Percentiles rank a stretch among this genome's conserved stretches.
phyloP scores from a whole-genome alignment of 805 yeast genomes.

The Wickerhamomyces ciferrii region DNA sequence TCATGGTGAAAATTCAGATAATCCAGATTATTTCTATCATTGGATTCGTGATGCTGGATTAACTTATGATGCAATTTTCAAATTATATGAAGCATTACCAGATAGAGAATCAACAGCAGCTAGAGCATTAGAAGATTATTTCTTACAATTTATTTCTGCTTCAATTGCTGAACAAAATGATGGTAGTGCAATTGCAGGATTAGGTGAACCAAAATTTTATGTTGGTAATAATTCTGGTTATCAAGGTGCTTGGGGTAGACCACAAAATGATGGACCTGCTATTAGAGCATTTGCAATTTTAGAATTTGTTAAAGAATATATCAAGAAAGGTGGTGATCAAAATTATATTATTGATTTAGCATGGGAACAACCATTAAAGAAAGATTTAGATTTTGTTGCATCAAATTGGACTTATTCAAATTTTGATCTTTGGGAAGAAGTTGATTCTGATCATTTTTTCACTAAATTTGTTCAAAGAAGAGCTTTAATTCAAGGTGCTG shows the following conservation, averaged over 20 bases:
- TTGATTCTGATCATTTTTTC: conserved; percentile 57
- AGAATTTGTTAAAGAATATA: conserved; percentile 13
- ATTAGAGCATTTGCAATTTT: conserved; percentile 54
- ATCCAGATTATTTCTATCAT: conserved; percentile 65
- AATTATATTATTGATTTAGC: conserved; percentile 34
- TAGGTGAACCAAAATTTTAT: conserved; percentile 76
- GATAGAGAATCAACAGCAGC: neutral
- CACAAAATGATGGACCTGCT: conserved; percentile 80
- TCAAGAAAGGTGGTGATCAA: conserved; percentile 1
- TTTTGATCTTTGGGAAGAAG: conserved; percentile 79
- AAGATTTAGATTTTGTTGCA: conserved; percentile 54
- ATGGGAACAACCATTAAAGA: conserved; percentile 25
- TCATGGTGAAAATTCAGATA: conserved; percentile 14
- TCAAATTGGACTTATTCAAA: conserved; percentile 48
- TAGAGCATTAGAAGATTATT: neutral
- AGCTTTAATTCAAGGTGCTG: conserved; percentile 47
- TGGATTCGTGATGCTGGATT: conserved; percentile 77
- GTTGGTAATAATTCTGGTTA: conserved; percentile 45
- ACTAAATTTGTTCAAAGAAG: conserved; percentile 60
- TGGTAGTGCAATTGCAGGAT: neutral
- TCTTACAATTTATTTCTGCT: neutral
- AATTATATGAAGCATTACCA: conserved; percentile 28
- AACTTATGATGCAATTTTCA: conserved; percentile 33
- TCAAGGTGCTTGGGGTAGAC: conserved; percentile 66
- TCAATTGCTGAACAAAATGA: neutral